These are phyloP conservation scores for Gaertneriomyces semiglobifer DNA, from an alignment of 192 early-diverging fungal genomes.

Conservation along the genomic window DNA sequence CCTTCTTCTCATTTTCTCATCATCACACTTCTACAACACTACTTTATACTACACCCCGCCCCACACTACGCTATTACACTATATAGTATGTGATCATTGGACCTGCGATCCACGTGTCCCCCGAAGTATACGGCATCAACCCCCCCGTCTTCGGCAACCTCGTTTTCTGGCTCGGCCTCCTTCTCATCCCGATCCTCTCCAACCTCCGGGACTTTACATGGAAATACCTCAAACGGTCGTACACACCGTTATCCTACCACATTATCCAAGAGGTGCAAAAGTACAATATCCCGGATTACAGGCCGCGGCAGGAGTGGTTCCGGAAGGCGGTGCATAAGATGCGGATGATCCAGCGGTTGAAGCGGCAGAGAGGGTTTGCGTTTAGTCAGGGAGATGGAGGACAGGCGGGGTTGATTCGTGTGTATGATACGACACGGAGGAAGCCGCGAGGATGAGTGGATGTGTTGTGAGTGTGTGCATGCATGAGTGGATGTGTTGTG, in stretches of 20 bases:
- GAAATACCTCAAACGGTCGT: slow-evolving; percentile 92
- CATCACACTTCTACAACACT: background rate
- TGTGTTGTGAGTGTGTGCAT: background rate
- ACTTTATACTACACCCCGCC: background rate
- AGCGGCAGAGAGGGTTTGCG: slow-evolving; percentile 91
- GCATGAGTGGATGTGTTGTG: background rate
- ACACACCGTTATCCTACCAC: slow-evolving; percentile 83
- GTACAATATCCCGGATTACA: slow-evolving; percentile 97
- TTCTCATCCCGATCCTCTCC: slow-evolving; percentile 78
- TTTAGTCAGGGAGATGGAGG: slow-evolving; percentile 97
- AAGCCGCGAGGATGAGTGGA: slow-evolving; percentile 10
- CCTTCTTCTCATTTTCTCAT: background rate
- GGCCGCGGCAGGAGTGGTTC: slow-evolving; percentile 96
- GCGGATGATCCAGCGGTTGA: slow-evolving; percentile 78
- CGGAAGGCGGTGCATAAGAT: slow-evolving; percentile 98
- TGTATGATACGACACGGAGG: slow-evolving; percentile 67
- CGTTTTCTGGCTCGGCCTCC: slow-evolving; percentile 78
- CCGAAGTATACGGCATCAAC: slow-evolving; percentile 46
- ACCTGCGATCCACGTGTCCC: slow-evolving; percentile 53
- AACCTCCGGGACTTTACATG: slow-evolving; percentile 86
- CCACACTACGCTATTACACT: background rate
- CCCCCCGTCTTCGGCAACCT: slow-evolving; percentile 37
- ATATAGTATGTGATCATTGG: slow-evolving; percentile 65
- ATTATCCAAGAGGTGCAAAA: slow-evolving; percentile 99
- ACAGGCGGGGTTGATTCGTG: slow-evolving; percentile 77